Conservation (phyloP, 176 grass and related monocot genomes). For the Puccinellia tenuiflora region DNA sequence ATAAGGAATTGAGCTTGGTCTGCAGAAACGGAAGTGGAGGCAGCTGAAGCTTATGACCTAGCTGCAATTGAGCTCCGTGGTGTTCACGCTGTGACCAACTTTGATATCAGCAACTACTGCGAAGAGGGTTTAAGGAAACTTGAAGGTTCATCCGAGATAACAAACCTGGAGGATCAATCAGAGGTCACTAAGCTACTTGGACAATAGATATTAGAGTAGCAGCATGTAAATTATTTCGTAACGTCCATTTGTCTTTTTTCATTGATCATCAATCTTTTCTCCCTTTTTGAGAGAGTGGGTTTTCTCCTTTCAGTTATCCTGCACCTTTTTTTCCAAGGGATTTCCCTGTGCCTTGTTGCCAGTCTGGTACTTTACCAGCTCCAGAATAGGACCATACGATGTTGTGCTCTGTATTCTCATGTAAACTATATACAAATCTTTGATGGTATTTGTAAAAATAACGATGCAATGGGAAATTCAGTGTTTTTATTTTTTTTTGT, state of each 20-base stretch:
- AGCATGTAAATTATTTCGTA: slow-evolving; percentile 39
- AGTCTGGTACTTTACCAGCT: not conserved
- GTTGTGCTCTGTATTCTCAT: slow-evolving; percentile 13
- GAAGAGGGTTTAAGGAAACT: slow-evolving; percentile 46
- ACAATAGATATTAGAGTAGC: slow-evolving; percentile 33
- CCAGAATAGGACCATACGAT: not conserved
- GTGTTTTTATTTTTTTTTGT: not conserved
- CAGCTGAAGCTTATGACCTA: slow-evolving; percentile 91
- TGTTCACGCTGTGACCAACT: slow-evolving; percentile 82
- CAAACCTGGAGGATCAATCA: slow-evolving; percentile 28
- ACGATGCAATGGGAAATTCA: not conserved
- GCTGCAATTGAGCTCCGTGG: slow-evolving; percentile 90
- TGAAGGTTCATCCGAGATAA: slow-evolving; percentile 26
- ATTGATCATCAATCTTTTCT: not conserved
- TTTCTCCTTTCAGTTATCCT: not conserved
- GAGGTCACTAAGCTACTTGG: slow-evolving; percentile 36
- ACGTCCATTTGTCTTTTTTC: not conserved
- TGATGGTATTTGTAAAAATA: not conserved
- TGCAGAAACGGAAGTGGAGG: slow-evolving; percentile 90
- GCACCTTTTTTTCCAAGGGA: not conserved
- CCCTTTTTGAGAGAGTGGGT: not conserved
- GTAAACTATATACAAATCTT: not conserved
- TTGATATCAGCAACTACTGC: slow-evolving; percentile 74
- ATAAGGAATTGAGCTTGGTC: not conserved
- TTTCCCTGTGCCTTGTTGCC: not conserved